Percentiles rank a stretch among this genome's conserved stretches.
Evolutionary conservation across 2,329 filamentous ascomycete genomes (phyloP).

Genomic region (Fusarium luffae): DNA sequence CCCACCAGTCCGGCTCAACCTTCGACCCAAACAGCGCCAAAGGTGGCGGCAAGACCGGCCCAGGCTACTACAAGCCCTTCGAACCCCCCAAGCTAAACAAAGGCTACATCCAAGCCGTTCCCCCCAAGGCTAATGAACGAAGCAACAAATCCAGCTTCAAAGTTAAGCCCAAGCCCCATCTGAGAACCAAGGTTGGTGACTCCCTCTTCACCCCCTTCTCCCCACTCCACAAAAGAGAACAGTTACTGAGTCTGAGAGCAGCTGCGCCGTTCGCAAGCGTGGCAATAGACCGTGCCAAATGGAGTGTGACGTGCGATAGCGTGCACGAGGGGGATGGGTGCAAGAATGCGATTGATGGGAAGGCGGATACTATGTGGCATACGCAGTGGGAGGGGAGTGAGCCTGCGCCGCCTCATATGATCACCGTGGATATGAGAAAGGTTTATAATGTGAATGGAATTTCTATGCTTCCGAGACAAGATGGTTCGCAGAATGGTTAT

Average conservation of each 20-base stretch:
- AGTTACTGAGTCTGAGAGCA: conserved; percentile 18
- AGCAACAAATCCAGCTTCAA: neutral
- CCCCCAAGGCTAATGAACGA: neutral
- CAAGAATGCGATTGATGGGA: conserved; percentile 17
- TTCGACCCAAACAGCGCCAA: conserved; percentile 10
- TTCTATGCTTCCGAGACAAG: conserved; percentile 31
- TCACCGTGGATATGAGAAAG: conserved; percentile 28
- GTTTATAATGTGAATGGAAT: conserved; percentile 24
- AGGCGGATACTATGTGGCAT: conserved; percentile 14
- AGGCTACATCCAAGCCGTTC: conserved; percentile 12
- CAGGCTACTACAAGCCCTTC: neutral
- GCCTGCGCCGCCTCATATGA: conserved; percentile 24
- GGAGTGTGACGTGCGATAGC: conserved; percentile 28
- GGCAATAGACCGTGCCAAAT: conserved; percentile 16
- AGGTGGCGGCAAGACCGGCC: conserved; percentile 17
- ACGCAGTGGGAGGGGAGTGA: conserved; percentile 14
- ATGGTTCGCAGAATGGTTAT: conserved; percentile 10
- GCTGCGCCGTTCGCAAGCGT: conserved; percentile 12
- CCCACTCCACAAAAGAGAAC: conserved; percentile 6
- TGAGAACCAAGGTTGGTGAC: conserved; percentile 6
- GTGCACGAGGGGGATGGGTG: conserved; percentile 14
- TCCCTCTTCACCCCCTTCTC: neutral
- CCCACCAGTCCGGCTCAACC: conserved; percentile 9
- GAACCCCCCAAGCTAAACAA: conserved; percentile 13
- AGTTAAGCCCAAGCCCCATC: conserved; percentile 5